Evolutionary conservation across 345 rosid genomes (phyloP), one percentile per base, ranked within the genome.

Genomic region (Euphorbia pulcherrima): DNA sequence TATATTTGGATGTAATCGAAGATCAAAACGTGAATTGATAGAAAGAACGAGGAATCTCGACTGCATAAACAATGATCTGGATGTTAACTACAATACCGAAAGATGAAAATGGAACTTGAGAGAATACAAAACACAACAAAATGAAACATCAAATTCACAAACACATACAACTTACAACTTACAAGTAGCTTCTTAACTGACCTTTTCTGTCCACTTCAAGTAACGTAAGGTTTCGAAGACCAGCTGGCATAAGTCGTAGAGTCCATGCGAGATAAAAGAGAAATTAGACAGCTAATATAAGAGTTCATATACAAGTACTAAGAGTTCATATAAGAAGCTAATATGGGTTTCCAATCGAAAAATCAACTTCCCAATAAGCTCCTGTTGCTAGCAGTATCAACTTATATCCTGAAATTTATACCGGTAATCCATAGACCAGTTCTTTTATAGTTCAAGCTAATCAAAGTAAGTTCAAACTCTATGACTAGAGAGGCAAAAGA

Each of bases 151-250:
- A 33, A 33, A 33, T 2, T 33, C 37, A 33, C 37, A 33, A 33
- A n/a, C n/a, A n/a, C n/a, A n/a, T n/a, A n/a, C n/a, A n/a, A n/a
- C n/a, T n/a, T n/a, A n/a, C n/a, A n/a, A n/a, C n/a, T n/a, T n/a
- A n/a, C n/a, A n/a, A n/a, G 37, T 2, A 33, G 37, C 37, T 33
- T 33, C 37, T 41, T 29, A n/a, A 13, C 71, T 37, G 54, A 79
- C 82, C 79, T 64, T 72, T 50, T 6, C 65, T 46, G 55, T n/a
- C 54, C 21, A 5, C 47, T 53, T 68, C 82, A 53, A 54, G 1
- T 37, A 69, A n/a, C 14, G n/a, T n/a, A n/a, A 75, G 57, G 50
- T 72, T 79, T 37, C 62, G 60, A 72, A 71, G 61, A 57, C 69
- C 76, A 26, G 68, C 74, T 2, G 37, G 52, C 46, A 40, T 37